Percentiles rank a stretch among this genome's conserved stretches.
These are phyloP conservation scores for Serendipita sp. DNA, from an alignment of 768 basidiomycete genomes.

Conservation along the genomic window DNA sequence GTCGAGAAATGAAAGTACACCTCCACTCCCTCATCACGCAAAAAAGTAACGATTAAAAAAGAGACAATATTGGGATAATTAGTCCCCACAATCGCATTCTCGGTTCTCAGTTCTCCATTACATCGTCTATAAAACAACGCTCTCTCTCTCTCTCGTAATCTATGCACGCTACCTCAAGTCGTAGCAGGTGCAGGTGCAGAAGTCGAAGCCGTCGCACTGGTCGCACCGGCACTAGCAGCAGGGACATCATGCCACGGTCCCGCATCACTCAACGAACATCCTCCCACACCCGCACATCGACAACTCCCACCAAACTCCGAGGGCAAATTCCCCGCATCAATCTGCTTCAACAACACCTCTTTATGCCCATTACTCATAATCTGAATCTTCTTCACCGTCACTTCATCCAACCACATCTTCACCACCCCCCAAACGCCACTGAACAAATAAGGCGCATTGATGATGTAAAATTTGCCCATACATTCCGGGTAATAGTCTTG, in stretches of 20 bases:
- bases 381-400: slow-evolving; percentile 87
- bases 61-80: too few species aligned
- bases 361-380: slow-evolving; percentile 69
- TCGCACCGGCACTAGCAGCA: too few species aligned
- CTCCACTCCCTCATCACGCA: too few species aligned
- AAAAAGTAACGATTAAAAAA: too few species aligned
- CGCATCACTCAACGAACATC: slow-evolving; percentile 76
- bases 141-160: too few species aligned
- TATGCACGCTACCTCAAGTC: too few species aligned
- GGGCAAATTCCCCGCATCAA: slow-evolving; percentile 70
- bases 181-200: too few species aligned
- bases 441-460: slow-evolving; percentile 93
- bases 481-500: slow-evolving; percentile 86
- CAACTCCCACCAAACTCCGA: slow-evolving; percentile 74
- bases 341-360: slow-evolving; percentile 63
- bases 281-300: slow-evolving; percentile 38
- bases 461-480: slow-evolving; percentile 98
- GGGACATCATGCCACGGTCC: slow-evolving; percentile 53
- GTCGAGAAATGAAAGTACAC: too few species aligned
- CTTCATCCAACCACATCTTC: slow-evolving; percentile 89
- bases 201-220: too few species aligned
- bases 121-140: too few species aligned
- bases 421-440: slow-evolving; percentile 73
- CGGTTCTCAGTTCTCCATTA: too few species aligned
- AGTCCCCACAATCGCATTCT: too few species aligned